Conservation (phyloP, 192 early-diverging fungal species). For the Coemansia asiatica region DNA sequence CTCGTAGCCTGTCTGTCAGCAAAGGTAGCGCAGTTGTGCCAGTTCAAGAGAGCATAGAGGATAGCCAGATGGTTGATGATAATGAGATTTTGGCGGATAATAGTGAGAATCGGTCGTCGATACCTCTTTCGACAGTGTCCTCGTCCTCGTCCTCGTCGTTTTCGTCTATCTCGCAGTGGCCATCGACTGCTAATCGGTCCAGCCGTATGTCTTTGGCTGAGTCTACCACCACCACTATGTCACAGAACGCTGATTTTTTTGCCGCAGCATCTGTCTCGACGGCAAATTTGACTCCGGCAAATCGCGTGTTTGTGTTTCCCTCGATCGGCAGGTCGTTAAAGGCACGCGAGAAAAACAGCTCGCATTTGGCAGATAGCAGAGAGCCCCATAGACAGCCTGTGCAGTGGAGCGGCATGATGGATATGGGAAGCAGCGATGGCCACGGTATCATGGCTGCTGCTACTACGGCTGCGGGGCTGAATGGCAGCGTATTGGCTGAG, state of each 20-base stretch:
- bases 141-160: conserved; percentile 28
- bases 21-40: conserved; percentile 8
- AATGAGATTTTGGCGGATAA: not conserved
- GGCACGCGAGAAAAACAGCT: conserved; percentile 36
- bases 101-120: not conserved
- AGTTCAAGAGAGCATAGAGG: not conserved
- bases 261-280: not conserved
- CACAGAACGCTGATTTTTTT: not conserved
- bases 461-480: not conserved
- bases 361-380: not conserved
- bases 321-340: conserved; percentile 19
- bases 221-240: too few relatives aligned
- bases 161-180: conserved; percentile 20
- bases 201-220: conserved; percentile 4
- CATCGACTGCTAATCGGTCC: not conserved
- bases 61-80: not conserved
- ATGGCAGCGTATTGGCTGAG: not conserved
- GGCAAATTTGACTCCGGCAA: not conserved
- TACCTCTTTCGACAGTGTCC: conserved; percentile 12
- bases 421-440: conserved; percentile 30
- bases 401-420: conserved; percentile 30
- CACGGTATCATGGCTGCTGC: not conserved
- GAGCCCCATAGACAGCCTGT: not conserved
- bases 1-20: conserved; percentile 48
- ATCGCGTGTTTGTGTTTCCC: conserved; percentile 22